These are phyloP conservation scores for Aspergillus costaricaensis DNA, from an alignment of 2,329 filamentous ascomycete species.

Conservation along the genomic window DNA sequence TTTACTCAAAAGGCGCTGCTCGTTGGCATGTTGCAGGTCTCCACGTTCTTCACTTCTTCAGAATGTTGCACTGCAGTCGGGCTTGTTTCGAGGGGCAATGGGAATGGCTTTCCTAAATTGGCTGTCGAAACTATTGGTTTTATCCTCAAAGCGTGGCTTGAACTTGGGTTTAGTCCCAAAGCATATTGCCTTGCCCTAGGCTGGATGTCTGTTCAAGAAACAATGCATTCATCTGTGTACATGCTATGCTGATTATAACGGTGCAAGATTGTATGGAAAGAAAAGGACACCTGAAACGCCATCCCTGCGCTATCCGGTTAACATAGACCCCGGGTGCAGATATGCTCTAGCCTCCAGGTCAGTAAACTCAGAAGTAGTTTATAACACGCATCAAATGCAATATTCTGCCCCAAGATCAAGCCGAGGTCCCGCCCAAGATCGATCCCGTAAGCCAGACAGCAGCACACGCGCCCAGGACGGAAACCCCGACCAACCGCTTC, in stretches of 20 bases:
- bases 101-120: neutral
- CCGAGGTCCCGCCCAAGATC: conserved; percentile 29
- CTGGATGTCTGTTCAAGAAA: neutral
- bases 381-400: neutral
- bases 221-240: neutral
- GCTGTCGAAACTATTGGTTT: neutral
- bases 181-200: neutral
- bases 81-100: neutral
- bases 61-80: neutral
- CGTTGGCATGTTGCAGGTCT: conserved; percentile 7
- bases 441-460: conserved; percentile 42
- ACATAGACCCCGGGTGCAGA: neutral
- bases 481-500: conserved; percentile 45
- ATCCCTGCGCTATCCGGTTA: neutral
- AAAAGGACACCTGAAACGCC: neutral
- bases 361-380: neutral
- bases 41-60: neutral
- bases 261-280: neutral
- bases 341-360: neutral
- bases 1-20: neutral
- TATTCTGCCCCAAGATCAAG: conserved; percentile 11
- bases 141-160: neutral
- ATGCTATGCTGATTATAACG: neutral
- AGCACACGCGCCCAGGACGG: conserved; percentile 38
- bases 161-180: neutral